Conservation (phyloP, 305 asterid species). For the Fraxinus albicans region DNA sequence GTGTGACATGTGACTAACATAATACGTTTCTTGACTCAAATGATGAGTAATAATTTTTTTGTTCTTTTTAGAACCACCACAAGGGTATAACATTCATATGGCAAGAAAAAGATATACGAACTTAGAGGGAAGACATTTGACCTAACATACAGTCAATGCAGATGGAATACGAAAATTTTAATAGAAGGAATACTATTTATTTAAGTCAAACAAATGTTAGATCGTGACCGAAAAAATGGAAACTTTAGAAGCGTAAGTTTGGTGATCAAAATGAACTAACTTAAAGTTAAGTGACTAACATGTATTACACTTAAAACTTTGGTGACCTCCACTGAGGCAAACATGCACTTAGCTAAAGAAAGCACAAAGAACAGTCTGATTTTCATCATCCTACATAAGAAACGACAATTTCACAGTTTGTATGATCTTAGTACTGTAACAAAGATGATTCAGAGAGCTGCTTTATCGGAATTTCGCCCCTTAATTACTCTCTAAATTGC, state of each 20-base stretch:
- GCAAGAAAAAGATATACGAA: no score
- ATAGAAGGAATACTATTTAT: not conserved
- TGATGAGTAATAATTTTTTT: not conserved
- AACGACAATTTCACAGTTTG: not conserved
- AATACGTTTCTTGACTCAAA: not conserved
- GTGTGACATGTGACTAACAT: not conserved
- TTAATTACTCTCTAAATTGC: slow-evolving; percentile 4
- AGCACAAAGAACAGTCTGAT: not conserved
- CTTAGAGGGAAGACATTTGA: not conserved
- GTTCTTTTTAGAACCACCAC: not conserved
- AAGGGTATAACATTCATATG: no score
- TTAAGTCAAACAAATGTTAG: not conserved
- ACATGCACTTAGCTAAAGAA: slow-evolving; percentile 19
- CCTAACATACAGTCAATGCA: no score
- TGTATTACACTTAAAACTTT: not conserved
- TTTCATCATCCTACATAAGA: not conserved
- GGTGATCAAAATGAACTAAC: not conserved
- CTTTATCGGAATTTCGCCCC: not conserved
- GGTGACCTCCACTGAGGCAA: not conserved
- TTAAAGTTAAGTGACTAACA: not conserved
- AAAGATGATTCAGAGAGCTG: slow-evolving; percentile 23
- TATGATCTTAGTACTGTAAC: slow-evolving; percentile 11
- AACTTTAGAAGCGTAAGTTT: not conserved
- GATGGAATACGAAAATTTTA: no score
- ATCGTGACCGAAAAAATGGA: not conserved